Evolutionary conservation across 1,139 yeast species (phyloP).

Genomic region (Debaryomycetaceae sp.): DNA sequence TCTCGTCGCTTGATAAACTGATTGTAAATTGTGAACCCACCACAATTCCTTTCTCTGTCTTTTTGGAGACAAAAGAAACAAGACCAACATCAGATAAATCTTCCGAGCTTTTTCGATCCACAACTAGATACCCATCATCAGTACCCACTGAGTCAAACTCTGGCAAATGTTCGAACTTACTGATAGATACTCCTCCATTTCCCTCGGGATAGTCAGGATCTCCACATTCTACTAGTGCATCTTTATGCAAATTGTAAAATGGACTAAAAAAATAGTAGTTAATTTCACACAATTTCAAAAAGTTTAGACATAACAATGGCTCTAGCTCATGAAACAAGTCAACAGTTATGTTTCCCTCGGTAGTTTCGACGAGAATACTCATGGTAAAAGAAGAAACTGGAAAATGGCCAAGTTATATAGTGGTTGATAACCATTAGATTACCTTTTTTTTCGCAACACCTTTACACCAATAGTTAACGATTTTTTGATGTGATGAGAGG

Average conservation of each 20-base stretch:
- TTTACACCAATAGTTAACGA: neutral
- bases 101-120: neutral
- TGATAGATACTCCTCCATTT: constrained; percentile 19
- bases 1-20: constrained; percentile 15
- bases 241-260: constrained; percentile 38
- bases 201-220: constrained; percentile 44
- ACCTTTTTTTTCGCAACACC: constrained; percentile 1
- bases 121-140: constrained; percentile 2
- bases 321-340: constrained; percentile 41
- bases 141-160: constrained; percentile 1
- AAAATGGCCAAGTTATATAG: neutral
- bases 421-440: neutral
- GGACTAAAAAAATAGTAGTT: constrained; percentile 54
- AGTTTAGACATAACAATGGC: constrained; percentile 42
- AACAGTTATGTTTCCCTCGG: constrained; percentile 50
- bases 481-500: too few species aligned
- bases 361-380: constrained; percentile 61
- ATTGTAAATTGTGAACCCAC: constrained; percentile 29
- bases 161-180: constrained; percentile 6
- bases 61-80: constrained; percentile 28
- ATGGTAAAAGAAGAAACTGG: constrained; percentile 18
- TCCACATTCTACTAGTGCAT: constrained; percentile 41
- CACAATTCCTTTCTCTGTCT: constrained; percentile 5
- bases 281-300: constrained; percentile 52
- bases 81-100: constrained; percentile 16